Percentiles rank a stretch among this genome's conserved stretches.
phyloP scores from a whole-genome alignment of 73 alveolate genomes.

The Breviolum minutum region DNA sequence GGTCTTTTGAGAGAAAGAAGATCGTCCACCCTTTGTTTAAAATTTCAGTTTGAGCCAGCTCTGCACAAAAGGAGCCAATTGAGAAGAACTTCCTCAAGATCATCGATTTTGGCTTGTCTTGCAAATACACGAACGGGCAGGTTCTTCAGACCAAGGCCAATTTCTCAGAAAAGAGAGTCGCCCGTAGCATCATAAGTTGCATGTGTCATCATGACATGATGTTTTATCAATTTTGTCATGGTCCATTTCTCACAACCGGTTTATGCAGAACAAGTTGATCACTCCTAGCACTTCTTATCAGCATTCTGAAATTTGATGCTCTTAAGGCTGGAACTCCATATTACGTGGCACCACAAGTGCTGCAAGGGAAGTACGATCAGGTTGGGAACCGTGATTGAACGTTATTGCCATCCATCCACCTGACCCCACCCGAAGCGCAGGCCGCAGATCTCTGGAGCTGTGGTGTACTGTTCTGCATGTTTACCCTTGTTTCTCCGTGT shows the following conservation, averaged over 20 bases:
- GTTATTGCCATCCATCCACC: background rate
- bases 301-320: background rate
- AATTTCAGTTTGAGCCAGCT: too few species aligned
- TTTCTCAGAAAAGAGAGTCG: background rate
- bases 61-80: conserved; percentile 36
- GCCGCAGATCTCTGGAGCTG: conserved; percentile 84
- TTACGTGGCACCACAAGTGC: conserved; percentile 92
- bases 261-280: background rate
- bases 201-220: background rate
- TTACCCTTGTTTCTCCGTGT: too few species aligned
- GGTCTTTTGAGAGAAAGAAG: too few species aligned
- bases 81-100: conserved; percentile 81
- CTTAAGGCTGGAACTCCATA: conserved; percentile 80
- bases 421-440: background rate
- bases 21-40: too few species aligned
- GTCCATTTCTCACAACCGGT: background rate
- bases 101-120: conserved; percentile 73
- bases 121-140: conserved; percentile 42
- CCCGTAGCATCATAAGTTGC: background rate
- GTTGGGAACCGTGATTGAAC: background rate
- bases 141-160: conserved; percentile 58
- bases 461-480: conserved; percentile 13
- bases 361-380: conserved; percentile 72
- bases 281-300: background rate
- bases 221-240: background rate